phyloP scores from a whole-genome alignment of 202 grass and related monocot species.

The Musa balbisiana region DNA sequence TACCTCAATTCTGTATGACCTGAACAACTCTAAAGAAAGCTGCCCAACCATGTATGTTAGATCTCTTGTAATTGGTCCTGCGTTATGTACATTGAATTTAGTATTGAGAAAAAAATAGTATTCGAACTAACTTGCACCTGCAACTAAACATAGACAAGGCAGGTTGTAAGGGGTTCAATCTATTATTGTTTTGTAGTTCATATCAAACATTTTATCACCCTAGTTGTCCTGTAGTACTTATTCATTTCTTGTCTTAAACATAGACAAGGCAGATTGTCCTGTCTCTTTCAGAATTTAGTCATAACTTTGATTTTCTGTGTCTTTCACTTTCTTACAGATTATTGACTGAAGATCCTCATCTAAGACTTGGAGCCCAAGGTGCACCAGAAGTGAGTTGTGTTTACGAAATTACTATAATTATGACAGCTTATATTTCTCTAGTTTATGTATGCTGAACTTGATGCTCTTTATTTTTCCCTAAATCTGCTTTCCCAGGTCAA shows the following conservation, averaged over 20 bases:
- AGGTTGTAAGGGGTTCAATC: neutral
- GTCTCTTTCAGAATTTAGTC: neutral
- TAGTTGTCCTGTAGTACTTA: neutral
- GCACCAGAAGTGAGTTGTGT: slow-evolving; percentile 17
- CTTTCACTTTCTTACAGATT: slow-evolving; percentile 42
- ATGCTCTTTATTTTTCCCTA: neutral
- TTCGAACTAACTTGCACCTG: neutral
- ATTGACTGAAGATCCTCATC: slow-evolving; percentile 98
- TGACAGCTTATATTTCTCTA: neutral
- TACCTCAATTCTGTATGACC: too few relatives aligned
- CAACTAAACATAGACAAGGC: neutral
- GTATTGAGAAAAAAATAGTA: neutral
- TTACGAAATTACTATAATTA: neutral
- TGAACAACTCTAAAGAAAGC: too few relatives aligned
- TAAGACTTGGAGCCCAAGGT: slow-evolving; percentile 79
- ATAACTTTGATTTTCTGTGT: neutral
- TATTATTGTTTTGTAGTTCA: neutral
- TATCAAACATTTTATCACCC: neutral
- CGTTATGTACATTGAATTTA: neutral
- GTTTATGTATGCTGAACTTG: neutral
- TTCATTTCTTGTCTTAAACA: neutral
- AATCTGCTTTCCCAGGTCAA: slow-evolving; percentile 50
- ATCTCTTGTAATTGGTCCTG: neutral
- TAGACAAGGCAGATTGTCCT: too few relatives aligned
- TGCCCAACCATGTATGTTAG: too few relatives aligned